Percentiles rank a stretch among this genome's conserved stretches.
These are phyloP conservation scores for Marasmius oreades DNA, from an alignment of 1,284 basidiomycete genomes.

Conservation along the genomic window DNA sequence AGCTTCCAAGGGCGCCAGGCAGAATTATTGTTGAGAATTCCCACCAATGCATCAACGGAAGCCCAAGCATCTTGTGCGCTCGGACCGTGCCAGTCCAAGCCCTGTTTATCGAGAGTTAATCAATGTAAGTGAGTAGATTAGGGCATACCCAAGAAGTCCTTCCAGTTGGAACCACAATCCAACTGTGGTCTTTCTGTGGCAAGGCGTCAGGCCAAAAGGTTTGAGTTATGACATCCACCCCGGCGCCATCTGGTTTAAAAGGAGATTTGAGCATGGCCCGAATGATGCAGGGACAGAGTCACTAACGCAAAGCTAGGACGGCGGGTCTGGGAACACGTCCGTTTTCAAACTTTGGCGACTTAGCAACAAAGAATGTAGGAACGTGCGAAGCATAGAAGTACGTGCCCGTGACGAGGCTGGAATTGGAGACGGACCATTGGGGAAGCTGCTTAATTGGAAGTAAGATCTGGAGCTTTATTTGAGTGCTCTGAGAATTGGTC, in stretches of 20 bases:
- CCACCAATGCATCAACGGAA: conserved; percentile 48
- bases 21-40: conserved; percentile 35
- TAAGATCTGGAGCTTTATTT: conserved; percentile 12
- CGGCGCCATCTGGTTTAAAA: conserved; percentile 68
- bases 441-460: conserved; percentile 43
- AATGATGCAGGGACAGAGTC: background rate
- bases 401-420: conserved; percentile 45
- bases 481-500: conserved; percentile 10
- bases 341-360: conserved; percentile 42
- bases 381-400: conserved; percentile 55
- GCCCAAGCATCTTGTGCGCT: conserved; percentile 62
- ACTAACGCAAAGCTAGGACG: conserved; percentile 70
- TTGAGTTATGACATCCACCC: conserved; percentile 58
- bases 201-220: conserved; percentile 61
- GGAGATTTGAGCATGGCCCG: background rate
- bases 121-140: background rate
- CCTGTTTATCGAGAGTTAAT: conserved; percentile 40
- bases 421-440: conserved; percentile 32
- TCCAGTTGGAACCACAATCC: conserved; percentile 73
- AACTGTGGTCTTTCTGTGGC: conserved; percentile 52
- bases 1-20: conserved; percentile 43
- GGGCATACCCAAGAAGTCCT: conserved; percentile 65
- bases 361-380: conserved; percentile 54
- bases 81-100: conserved; percentile 83
- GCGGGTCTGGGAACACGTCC: conserved; percentile 34